Percentiles rank a stretch among this genome's conserved stretches.
Conservation (phyloP, 225 moss, liverwort and hornwort species). For the Ulota crispa region DNA sequence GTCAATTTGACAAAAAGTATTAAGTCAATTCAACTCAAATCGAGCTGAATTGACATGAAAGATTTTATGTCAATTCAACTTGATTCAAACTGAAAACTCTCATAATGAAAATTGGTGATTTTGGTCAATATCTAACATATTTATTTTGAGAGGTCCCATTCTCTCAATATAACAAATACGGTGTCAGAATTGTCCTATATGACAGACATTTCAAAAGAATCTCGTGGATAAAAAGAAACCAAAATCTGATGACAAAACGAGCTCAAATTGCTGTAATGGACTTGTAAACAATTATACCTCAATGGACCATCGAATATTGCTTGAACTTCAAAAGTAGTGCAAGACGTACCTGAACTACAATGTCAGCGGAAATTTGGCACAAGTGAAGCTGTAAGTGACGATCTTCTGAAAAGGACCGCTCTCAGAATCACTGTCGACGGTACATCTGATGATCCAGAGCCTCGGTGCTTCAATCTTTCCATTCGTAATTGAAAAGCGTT, state of each 20-base stretch:
- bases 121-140: too few species aligned
- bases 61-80: too few species aligned
- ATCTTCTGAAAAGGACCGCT: neutral
- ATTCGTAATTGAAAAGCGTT: neutral
- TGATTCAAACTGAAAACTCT: too few species aligned
- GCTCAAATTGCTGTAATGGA: neutral
- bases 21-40: too few species aligned
- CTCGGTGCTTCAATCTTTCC: neutral
- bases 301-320: neutral
- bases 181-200: too few species aligned
- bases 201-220: neutral
- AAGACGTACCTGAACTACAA: conserved; percentile 8
- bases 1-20: too few species aligned
- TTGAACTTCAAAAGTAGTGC: neutral
- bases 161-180: too few species aligned
- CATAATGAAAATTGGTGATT: too few species aligned
- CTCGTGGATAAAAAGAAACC: neutral
- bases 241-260: neutral
- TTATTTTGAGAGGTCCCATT: too few species aligned
- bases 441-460: neutral
- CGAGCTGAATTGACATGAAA: too few species aligned
- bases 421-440: neutral
- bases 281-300: neutral
- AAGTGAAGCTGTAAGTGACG: neutral
- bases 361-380: neutral